Evolutionary conservation across 148 eudicot genomes (phyloP).

Genomic region (Diospyros kaki): DNA sequence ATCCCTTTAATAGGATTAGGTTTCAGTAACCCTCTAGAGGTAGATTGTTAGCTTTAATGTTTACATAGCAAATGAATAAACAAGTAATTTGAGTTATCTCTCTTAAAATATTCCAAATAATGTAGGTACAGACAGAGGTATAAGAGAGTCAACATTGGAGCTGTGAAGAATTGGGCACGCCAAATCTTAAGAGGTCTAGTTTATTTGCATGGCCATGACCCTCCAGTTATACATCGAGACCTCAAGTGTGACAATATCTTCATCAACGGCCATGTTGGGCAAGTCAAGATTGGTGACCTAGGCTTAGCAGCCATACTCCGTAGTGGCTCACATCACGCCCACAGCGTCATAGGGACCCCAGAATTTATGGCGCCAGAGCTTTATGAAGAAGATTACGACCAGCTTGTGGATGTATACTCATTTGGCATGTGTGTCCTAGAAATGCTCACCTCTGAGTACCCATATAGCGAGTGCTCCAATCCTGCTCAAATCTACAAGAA

Average conservation of each 20-base stretch:
- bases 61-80: no score
- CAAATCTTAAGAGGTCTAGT: conserved; percentile 75
- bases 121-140: conserved; percentile 75
- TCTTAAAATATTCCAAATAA: no score
- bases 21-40: no score
- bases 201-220: conserved; percentile 74
- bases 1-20: no score
- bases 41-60: no score
- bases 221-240: conserved; percentile 87
- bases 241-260: conserved; percentile 92
- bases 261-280: conserved; percentile 90
- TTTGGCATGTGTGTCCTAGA: conserved; percentile 90
- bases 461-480: conserved; percentile 77
- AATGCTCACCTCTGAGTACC: conserved; percentile 81
- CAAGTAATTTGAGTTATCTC: no score
- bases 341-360: conserved; percentile 85
- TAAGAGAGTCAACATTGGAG: conserved; percentile 53
- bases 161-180: conserved; percentile 78
- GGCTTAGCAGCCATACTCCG: conserved; percentile 79
- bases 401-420: conserved; percentile 79
- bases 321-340: conserved; percentile 60
- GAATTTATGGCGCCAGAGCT: conserved; percentile 95
- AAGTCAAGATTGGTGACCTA: conserved; percentile 94
- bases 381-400: conserved; percentile 73
- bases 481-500: conserved; percentile 92